Base-by-base conservation (phyloP, 306 rosid genomes). In the Vigna angularis region DNA sequence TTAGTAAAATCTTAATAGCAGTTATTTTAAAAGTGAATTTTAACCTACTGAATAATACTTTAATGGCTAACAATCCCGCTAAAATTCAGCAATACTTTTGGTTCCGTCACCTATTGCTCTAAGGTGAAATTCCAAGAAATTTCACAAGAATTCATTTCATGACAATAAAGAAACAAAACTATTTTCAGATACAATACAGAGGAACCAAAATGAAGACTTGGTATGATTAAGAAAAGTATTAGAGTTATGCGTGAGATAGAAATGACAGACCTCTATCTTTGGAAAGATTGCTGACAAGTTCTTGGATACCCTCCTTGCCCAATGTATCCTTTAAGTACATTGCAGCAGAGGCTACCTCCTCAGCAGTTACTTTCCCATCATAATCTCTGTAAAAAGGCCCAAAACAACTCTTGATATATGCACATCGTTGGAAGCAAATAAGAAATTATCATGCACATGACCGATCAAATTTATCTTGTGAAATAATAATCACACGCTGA, bases 301-400 rank as follows among this genome's bases (percentile, higher is more conserved):
- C 98, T 85, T 94, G 95, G 74, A 94, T 83, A 73, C 98, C 98
- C 82, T 94, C 98, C 83, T 94, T 92, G 73, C 88, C 97, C 85
- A 94, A 82, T 34, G 97, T 90, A 77, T 94, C 82, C 88, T 94
- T 94, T 52, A 94, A 84, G 88, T 94, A 92, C 71, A 88, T 89
- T 44, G 97, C 97, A 61, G 98, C 98, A 57, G 91, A 81, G 32
- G 98, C 98, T 62, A 94, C 98, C 91, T 94, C 98, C 84, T 92
- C 98, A 12, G 98, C 88, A 80, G 97, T 90, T 51, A 94, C 98
- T 88, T 94, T 94, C 38, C 98, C 98, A 73, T 92, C 98, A 73
- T 83, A 90, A 90, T 94, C 97, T 85, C 97, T 94, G 91, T 84
- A 85, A 36, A 72, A 78, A 50, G 10, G 14, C 68, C 62, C 36